Conservation (phyloP, 1,139 yeast species). For the Protomyces macrosporus region DNA sequence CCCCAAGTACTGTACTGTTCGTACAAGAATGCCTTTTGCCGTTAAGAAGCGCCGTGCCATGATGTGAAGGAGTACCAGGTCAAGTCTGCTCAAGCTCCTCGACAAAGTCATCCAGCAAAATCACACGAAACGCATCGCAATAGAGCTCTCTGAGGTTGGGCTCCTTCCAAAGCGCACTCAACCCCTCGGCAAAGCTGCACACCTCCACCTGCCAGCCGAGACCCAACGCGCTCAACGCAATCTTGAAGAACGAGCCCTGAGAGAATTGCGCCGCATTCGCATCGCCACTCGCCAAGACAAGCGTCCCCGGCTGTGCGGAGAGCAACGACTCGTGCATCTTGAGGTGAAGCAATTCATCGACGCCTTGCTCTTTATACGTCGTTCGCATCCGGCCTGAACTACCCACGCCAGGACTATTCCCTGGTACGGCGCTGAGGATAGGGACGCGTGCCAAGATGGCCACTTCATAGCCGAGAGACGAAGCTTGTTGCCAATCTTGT, state of each 20-base stretch:
- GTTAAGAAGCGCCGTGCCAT: no score
- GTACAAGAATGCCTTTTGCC: no score
- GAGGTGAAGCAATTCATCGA: constrained; percentile 26
- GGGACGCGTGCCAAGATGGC: constrained; percentile 20
- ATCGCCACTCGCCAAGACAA: constrained; percentile 27
- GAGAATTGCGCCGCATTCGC: constrained; percentile 26
- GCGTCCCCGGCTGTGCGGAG: constrained; percentile 4
- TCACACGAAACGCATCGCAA: constrained; percentile 3
- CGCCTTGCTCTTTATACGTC: constrained; percentile 26
- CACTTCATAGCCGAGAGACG: constrained; percentile 11
- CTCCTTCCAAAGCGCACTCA: constrained; percentile 19
- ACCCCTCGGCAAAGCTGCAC: constrained; percentile 6
- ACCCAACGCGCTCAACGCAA: constrained; percentile 20
- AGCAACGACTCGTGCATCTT: constrained; percentile 27
- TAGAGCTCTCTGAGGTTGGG: constrained; percentile 4
- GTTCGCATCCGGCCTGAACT: background rate
- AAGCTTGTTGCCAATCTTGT: constrained; percentile 15
- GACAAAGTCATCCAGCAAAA: constrained; percentile 19
- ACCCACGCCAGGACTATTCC: no score
- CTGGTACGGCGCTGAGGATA: background rate
- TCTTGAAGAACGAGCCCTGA: constrained; percentile 22
- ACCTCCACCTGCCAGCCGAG: constrained; percentile 27
- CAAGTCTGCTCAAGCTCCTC: constrained; percentile 2
- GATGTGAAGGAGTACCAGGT: no score
- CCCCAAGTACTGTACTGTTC: no score